These are phyloP conservation scores for Alternaria longipes DNA, from an alignment of 2,329 filamentous ascomycete genomes.

Conservation along the genomic window DNA sequence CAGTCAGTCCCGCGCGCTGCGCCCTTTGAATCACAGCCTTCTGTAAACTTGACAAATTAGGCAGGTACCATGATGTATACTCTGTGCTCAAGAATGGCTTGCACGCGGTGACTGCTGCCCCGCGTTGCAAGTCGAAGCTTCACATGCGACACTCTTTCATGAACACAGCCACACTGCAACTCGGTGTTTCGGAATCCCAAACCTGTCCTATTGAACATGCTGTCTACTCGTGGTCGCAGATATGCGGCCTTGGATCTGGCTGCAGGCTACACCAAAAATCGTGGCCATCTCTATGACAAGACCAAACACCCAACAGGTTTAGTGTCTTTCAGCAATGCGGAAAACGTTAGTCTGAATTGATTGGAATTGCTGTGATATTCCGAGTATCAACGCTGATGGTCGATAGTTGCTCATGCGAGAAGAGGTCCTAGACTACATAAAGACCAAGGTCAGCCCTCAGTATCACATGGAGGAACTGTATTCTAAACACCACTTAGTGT, in stretches of 20 bases:
- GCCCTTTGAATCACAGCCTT: not conserved
- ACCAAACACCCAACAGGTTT: slow-evolving; percentile 6
- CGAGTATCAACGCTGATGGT: not conserved
- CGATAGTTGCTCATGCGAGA: slow-evolving; percentile 12
- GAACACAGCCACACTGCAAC: not conserved
- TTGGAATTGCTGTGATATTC: not conserved
- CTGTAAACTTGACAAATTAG: not conserved
- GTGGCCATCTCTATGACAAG: slow-evolving; percentile 7
- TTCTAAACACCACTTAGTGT: slow-evolving; percentile 2
- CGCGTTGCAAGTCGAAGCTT: slow-evolving; percentile 9
- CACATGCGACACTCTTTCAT: not conserved
- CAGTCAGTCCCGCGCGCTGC: not conserved
- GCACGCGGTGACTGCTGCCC: slow-evolving; percentile 4
- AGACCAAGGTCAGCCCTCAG: slow-evolving; percentile 11
- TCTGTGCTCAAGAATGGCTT: not conserved
- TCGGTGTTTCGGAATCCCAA: not conserved
- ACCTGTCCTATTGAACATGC: not conserved
- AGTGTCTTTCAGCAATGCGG: slow-evolving; percentile 10
- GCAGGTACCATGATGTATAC: slow-evolving; percentile 3
- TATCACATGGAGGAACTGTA: not conserved
- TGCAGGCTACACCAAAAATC: slow-evolving; percentile 15
- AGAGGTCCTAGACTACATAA: slow-evolving; percentile 3
- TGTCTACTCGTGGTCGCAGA: slow-evolving; percentile 11
- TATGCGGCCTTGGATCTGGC: slow-evolving; percentile 13
- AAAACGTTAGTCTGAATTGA: slow-evolving; percentile 3